Evolutionary conservation across 495 filamentous ascomycete genomes (phyloP), one percentile per base, ranked within the genome.

Genomic region (Xanthoparmelia taractica): DNA sequence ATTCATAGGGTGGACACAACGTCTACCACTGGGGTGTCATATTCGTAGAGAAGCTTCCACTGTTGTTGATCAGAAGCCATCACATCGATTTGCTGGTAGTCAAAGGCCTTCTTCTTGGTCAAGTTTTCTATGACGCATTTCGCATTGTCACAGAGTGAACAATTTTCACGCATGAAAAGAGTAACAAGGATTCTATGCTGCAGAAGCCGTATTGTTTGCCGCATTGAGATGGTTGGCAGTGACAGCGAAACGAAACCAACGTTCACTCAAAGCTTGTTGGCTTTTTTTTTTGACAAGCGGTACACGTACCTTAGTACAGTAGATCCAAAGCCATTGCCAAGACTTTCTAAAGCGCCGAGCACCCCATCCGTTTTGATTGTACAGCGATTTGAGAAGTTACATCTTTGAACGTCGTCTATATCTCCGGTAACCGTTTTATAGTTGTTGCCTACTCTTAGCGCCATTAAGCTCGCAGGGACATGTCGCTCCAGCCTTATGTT

Each of bases 1-100:
- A 23, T 8, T 13, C 29, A 0, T 56, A 20, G 45, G 4, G 60
- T 25, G 43, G 3, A 18, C 38, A 18, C 6, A 55, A 52, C 43
- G 69, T 82, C 63, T 74, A 89, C 87, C 57, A 96, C 92, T 4
- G 92, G 92, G 1, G 90, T 87, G 70, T 96, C 92, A 71, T 95
- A 93, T 31, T 95, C 92, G 70, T 96, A 96, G 18, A 90, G 72
- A 70, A 87, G 81, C 69, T 84, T 88, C 92, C 91, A 96, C 34
- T 73, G 64, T 66, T 86, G 81, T 43, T 83, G 79, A 45, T 77
- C 82, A 0, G 81, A 77, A 37, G 78, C 77, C 82, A 91, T 85
- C 25, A 96, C 88, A 72, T 96, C 85, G 52, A 89, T 78, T 72
- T 96, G 89, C n/a, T 79, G 73, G 72, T 89, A 96, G 45, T 80